These are phyloP conservation scores for Alloascoidea hylecoeti DNA, from an alignment of 805 yeast genomes.

Conservation along the genomic window DNA sequence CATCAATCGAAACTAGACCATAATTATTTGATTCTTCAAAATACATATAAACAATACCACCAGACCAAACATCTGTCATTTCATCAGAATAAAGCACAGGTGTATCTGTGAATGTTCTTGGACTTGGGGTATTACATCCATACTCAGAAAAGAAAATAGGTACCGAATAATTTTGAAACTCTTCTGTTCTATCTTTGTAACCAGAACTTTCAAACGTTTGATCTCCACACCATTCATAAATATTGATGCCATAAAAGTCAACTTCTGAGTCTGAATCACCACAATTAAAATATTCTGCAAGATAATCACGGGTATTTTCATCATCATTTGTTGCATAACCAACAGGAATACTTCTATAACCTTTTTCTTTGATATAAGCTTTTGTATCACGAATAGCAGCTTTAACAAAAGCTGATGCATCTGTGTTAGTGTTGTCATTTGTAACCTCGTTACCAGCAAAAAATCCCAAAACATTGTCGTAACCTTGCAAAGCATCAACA, in stretches of 20 bases:
- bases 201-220: conserved; percentile 50
- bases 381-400: conserved; percentile 91
- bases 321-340: conserved; percentile 94
- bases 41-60: conserved; percentile 89
- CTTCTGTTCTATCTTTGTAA: conserved; percentile 55
- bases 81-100: conserved; percentile 46
- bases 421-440: conserved; percentile 67
- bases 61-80: conserved; percentile 88
- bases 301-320: conserved; percentile 55
- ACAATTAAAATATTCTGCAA: conserved; percentile 82
- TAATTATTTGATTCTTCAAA: conserved; percentile 73
- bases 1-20: conserved; percentile 53
- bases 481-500: conserved; percentile 65
- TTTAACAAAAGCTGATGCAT: conserved; percentile 88
- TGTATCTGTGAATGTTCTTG: conserved; percentile 70
- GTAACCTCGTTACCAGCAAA: conserved; percentile 98
- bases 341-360: conserved; percentile 74
- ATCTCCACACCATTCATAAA: conserved; percentile 81
- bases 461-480: conserved; percentile 79
- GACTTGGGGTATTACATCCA: conserved; percentile 66
- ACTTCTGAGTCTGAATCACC: conserved; percentile 46
- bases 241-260: conserved; percentile 76
- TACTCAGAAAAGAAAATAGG: conserved; percentile 83
- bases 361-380: conserved; percentile 48
- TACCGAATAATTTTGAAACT: conserved; percentile 56